Evolutionary conservation across 805 yeast species (phyloP).

Genomic region (Metschnikowia vanudenii): DNA sequence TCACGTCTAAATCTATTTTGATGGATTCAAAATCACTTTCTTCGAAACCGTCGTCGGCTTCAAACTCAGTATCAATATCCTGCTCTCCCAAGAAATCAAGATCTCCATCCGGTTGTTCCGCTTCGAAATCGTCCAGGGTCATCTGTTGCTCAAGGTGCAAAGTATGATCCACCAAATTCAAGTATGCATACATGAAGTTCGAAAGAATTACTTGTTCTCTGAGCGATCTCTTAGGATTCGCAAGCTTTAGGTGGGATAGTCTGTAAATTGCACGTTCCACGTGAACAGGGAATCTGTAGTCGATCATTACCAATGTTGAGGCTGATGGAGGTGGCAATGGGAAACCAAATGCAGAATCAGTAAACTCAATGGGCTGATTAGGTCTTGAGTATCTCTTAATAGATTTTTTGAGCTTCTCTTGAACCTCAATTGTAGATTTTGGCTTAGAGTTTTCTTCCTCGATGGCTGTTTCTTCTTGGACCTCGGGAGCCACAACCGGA

Average conservation of each 20-base stretch:
- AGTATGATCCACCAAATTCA: slow-evolving; percentile 92
- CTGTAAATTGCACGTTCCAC: slow-evolving; percentile 95
- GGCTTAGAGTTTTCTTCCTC: slow-evolving; percentile 24
- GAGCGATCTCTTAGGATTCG: slow-evolving; percentile 88
- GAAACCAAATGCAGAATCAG: slow-evolving; percentile 85
- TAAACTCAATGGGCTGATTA: slow-evolving; percentile 46
- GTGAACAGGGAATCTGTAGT: slow-evolving; percentile 86
- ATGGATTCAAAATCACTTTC: slow-evolving; percentile 18
- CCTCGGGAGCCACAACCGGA: neutral
- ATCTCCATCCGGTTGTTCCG: slow-evolving; percentile 18
- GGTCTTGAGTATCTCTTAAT: slow-evolving; percentile 42
- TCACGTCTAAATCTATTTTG: slow-evolving; percentile 18
- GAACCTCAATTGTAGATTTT: slow-evolving; percentile 39
- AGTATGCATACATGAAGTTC: slow-evolving; percentile 96
- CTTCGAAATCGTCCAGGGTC: slow-evolving; percentile 22
- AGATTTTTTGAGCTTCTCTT: slow-evolving; percentile 43
- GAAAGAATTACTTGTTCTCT: slow-evolving; percentile 90
- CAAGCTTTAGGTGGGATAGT: slow-evolving; percentile 86
- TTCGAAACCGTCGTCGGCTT: slow-evolving; percentile 18
- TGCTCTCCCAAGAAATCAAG: slow-evolving; percentile 17
- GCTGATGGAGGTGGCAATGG: slow-evolving; percentile 79
- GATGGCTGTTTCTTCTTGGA: slow-evolving; percentile 6
- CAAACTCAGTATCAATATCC: slow-evolving; percentile 22
- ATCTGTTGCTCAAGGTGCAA: slow-evolving; percentile 66
- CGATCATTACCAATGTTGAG: slow-evolving; percentile 77